These are phyloP conservation scores for Patellifolia procumbens DNA, from an alignment of 179 eudicot species.

Conservation along the genomic window DNA sequence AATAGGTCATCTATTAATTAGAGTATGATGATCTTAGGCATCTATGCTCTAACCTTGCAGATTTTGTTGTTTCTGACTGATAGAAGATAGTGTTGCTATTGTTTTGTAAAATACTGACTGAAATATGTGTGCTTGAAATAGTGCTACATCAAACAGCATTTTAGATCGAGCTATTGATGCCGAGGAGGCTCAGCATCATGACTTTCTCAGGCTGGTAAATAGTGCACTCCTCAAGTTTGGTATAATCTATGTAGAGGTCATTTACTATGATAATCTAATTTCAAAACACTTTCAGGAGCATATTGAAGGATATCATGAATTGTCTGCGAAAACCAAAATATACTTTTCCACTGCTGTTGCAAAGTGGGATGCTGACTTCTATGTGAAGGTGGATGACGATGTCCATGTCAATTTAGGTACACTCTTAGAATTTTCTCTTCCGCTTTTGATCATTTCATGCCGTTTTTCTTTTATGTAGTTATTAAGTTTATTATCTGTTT, in stretches of 20 bases:
- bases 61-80: not conserved
- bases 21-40: not conserved
- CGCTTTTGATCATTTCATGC: not conserved
- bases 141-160: constrained; percentile 80
- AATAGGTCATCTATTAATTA: not conserved
- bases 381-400: constrained; percentile 89
- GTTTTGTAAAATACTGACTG: constrained; percentile 23
- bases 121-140: constrained; percentile 23
- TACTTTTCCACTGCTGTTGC: constrained; percentile 80
- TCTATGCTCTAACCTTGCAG: not conserved
- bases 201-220: constrained; percentile 80
- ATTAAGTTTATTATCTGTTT: not conserved
- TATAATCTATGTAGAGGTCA: constrained; percentile 5
- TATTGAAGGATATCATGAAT: constrained; percentile 84
- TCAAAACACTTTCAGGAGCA: constrained; percentile 60
- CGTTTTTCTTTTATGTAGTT: not conserved
- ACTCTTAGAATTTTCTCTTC: not conserved
- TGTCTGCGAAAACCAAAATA: constrained; percentile 85
- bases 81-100: not conserved
- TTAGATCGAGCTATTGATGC: constrained; percentile 86
- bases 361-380: constrained; percentile 92
- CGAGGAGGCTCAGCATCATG: constrained; percentile 77
- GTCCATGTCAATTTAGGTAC: constrained; percentile 89
- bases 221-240: not conserved
- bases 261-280: not conserved